A percentile compares a stretch with the other conserved stretches of the same genome.
These are phyloP conservation scores for Withania somnifera DNA, from an alignment of 305 asterid genomes.

Conservation along the genomic window DNA sequence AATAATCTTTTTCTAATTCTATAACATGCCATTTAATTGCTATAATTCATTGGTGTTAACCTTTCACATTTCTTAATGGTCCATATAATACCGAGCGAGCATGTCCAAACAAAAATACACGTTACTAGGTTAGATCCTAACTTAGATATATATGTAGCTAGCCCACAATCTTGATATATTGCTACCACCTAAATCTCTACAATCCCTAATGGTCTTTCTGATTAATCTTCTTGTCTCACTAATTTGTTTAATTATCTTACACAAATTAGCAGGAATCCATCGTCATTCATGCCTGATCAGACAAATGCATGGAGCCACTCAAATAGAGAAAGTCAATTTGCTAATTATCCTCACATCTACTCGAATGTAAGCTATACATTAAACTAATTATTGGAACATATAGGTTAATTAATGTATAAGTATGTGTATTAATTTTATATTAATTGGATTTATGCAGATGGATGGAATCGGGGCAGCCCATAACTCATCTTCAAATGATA, in stretches of 20 bases:
- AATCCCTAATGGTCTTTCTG: not conserved
- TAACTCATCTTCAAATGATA: constrained; percentile 14
- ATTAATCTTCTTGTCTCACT: not conserved
- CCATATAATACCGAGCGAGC: not conserved
- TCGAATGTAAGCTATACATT: constrained; percentile 2
- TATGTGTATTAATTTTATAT: not conserved
- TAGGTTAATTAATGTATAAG: not conserved
- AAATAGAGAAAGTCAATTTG: constrained; percentile 12
- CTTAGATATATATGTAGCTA: not conserved
- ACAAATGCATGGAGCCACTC: constrained; percentile 26
- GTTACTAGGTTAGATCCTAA: not conserved
- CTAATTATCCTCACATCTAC: constrained; percentile 5
- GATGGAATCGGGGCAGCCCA: constrained; percentile 12
- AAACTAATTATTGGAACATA: not conserved
- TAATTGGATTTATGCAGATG: constrained; percentile 13
- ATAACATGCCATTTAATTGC: not conserved
- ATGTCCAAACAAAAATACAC: not conserved
- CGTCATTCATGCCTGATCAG: constrained; percentile 17
- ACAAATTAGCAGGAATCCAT: constrained; percentile 18
- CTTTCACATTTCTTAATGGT: not conserved
- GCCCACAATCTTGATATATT: not conserved
- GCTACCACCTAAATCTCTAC: not conserved
- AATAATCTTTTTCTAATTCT: not conserved
- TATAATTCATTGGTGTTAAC: not conserved
- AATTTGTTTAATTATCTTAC: not conserved